Conservation (phyloP, 2,329 filamentous ascomycete species). For the Fusarium solani-melongenae region DNA sequence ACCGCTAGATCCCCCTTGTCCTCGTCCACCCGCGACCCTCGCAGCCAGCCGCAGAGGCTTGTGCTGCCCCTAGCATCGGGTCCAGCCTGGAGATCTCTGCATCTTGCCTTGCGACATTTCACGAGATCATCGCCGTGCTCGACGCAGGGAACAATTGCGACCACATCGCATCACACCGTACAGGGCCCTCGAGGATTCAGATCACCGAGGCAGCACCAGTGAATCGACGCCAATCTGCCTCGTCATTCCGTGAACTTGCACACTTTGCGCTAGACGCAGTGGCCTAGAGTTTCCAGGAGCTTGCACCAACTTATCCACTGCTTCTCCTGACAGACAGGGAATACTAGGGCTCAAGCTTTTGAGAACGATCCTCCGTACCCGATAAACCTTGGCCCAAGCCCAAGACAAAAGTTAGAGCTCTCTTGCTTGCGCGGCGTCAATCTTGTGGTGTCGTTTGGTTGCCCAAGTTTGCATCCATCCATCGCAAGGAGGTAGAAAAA, state of each 20-base stretch:
- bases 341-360: neutral
- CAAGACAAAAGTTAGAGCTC: neutral
- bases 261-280: neutral
- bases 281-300: neutral
- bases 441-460: neutral
- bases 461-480: neutral
- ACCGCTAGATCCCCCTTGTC: constrained; percentile 19
- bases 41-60: constrained; percentile 29
- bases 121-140: constrained; percentile 17
- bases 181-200: neutral
- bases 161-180: constrained; percentile 1
- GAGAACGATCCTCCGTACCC: neutral
- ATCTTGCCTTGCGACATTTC: constrained; percentile 19
- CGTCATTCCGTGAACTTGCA: neutral
- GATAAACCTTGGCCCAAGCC: neutral
- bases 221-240: neutral
- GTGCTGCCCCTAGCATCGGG: constrained; percentile 23
- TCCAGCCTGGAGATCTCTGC: constrained; percentile 24
- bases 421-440: neutral
- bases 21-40: constrained; percentile 19
- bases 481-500: neutral
- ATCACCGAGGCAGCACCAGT: neutral
- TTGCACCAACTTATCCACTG: neutral
- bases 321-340: neutral
- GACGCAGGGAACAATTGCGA: constrained; percentile 10